phyloP scores from a whole-genome alignment of 768 basidiomycete genomes.

The Trametes cubensis region DNA sequence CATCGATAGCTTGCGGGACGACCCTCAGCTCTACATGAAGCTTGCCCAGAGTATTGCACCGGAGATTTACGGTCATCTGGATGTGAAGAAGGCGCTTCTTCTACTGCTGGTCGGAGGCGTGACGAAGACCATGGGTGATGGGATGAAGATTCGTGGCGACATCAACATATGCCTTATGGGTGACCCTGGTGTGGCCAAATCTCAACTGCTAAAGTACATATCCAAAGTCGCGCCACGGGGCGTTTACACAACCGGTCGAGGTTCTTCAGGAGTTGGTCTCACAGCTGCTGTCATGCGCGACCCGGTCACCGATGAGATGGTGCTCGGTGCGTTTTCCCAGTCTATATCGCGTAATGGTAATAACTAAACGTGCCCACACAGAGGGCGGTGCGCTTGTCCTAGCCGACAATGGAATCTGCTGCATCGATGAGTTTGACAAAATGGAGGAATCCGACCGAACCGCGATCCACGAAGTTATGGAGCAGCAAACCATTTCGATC shows the following conservation, averaged over 20 bases:
- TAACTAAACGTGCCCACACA: constrained; percentile 36
- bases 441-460: constrained; percentile 99
- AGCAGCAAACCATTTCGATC: constrained; percentile 99
- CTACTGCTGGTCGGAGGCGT: constrained; percentile 94
- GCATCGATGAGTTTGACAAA: constrained; percentile 99
- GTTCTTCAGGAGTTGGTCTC: constrained; percentile 97
- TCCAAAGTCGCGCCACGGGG: constrained; percentile 98
- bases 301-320: constrained; percentile 99
- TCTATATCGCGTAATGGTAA: neutral
- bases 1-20: constrained; percentile 67
- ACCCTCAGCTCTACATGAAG: constrained; percentile 82
- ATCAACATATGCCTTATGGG: constrained; percentile 99
- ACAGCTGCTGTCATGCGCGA: constrained; percentile 99
- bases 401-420: constrained; percentile 99
- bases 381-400: constrained; percentile 99
- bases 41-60: constrained; percentile 95
- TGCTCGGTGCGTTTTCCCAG: constrained; percentile 67
- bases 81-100: constrained; percentile 95
- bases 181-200: constrained; percentile 99
- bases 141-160: constrained; percentile 98
- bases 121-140: constrained; percentile 93
- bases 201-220: constrained; percentile 95
- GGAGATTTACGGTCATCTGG: constrained; percentile 96
- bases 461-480: constrained; percentile 99
- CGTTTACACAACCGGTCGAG: constrained; percentile 97